These are phyloP conservation scores for Aspergillus sp. DNA, from an alignment of 2,329 filamentous ascomycete genomes.

Conservation along the genomic window DNA sequence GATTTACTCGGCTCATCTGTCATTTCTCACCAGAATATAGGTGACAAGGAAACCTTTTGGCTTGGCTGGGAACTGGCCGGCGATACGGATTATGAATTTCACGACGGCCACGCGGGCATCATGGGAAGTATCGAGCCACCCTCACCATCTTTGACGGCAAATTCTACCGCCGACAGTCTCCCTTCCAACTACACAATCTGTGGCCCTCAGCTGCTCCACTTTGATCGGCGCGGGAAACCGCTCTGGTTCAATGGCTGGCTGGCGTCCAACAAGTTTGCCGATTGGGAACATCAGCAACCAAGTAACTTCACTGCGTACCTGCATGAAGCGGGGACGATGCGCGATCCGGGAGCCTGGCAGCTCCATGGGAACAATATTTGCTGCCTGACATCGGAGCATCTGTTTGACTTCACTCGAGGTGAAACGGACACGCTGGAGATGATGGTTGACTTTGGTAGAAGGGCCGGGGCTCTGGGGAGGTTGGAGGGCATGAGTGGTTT, in stretches of 20 bases:
- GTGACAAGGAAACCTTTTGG: constrained; percentile 54
- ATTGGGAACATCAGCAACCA: constrained; percentile 34
- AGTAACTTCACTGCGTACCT: constrained; percentile 32
- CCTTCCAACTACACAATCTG: constrained; percentile 38
- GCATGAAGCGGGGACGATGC: constrained; percentile 5
- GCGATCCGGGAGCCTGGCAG: constrained; percentile 8
- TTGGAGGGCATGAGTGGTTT: neutral
- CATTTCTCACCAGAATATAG: constrained; percentile 19
- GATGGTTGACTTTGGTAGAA: neutral
- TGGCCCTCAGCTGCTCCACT: constrained; percentile 47
- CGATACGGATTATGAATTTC: constrained; percentile 45
- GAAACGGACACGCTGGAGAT: constrained; percentile 6
- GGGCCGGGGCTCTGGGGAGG: neutral
- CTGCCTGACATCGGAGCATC: constrained; percentile 8
- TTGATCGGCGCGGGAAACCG: constrained; percentile 41
- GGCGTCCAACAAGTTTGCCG: constrained; percentile 44
- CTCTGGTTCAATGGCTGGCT: constrained; percentile 51
- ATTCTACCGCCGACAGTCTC: constrained; percentile 1
- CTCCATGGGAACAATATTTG: constrained; percentile 11
- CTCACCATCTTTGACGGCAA: too few species aligned
- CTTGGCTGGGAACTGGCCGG: constrained; percentile 49
- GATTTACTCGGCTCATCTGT: neutral
- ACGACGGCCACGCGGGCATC: constrained; percentile 34
- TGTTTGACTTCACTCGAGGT: neutral
- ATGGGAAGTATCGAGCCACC: constrained; percentile 10